A percentile compares a stretch with the other conserved stretches of the same genome.
Conservation (phyloP, 2,329 filamentous ascomycete species). For the Chaetomiaceae sp. region DNA sequence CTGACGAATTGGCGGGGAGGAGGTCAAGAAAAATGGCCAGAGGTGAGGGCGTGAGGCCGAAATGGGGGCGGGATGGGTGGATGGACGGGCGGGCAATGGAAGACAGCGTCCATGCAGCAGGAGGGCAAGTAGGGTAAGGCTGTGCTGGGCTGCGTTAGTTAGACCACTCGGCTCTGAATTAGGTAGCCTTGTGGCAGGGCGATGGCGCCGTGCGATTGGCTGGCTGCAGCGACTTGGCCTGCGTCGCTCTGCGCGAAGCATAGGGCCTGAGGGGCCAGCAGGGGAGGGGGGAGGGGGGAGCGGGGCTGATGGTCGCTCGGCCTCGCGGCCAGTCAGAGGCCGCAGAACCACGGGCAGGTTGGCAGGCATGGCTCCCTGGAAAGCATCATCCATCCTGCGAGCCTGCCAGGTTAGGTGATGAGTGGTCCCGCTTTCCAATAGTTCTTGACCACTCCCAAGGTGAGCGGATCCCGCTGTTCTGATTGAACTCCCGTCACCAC, state of each 20-base stretch:
- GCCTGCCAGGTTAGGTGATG: too few relatives aligned
- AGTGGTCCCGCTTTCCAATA: too few relatives aligned
- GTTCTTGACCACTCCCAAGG: too few relatives aligned
- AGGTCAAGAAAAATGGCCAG: too few relatives aligned
- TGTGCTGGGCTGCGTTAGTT: slow-evolving; percentile 20
- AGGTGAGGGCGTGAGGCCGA: neutral
- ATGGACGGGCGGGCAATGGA: slow-evolving; percentile 9
- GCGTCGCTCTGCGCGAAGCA: slow-evolving; percentile 7
- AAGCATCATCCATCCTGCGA: too few relatives aligned
- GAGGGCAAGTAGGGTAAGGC: slow-evolving; percentile 20
- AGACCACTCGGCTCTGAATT: slow-evolving; percentile 25
- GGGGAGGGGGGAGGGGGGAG: slow-evolving; percentile 12
- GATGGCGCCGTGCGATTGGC: slow-evolving; percentile 13
- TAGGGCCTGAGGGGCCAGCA: slow-evolving; percentile 9
- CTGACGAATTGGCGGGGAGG: too few relatives aligned
- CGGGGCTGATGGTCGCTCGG: slow-evolving; percentile 19
- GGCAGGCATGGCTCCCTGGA: too few relatives aligned
- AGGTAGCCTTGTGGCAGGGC: slow-evolving; percentile 26
- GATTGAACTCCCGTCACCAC: too few relatives aligned
- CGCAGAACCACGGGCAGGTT: too few relatives aligned
- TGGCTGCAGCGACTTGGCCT: slow-evolving; percentile 6
- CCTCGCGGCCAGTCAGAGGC: slow-evolving; percentile 17
- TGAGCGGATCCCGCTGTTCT: too few relatives aligned
- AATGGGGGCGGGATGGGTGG: neutral
- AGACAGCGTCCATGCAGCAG: slow-evolving; percentile 6